Evolutionary conservation across 345 rosid genomes (phyloP).

Genomic region (Salix dunnii): DNA sequence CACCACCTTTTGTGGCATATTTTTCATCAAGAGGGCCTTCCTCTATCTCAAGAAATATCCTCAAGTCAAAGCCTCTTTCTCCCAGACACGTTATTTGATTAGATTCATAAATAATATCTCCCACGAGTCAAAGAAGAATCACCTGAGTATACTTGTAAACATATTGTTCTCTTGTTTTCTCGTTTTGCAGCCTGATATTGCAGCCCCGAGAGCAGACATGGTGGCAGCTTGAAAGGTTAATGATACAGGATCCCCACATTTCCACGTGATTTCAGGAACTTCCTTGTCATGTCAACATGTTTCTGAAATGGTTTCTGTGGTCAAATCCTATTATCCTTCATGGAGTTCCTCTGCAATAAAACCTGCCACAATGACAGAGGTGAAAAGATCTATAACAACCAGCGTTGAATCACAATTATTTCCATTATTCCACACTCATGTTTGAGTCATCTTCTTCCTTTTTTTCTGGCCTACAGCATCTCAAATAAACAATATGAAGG

Average conservation of each 20-base stretch:
- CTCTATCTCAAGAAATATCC: constrained; percentile 48
- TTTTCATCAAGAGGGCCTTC: constrained; percentile 88
- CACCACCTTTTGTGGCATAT: constrained; percentile 63
- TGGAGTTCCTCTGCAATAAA: constrained; percentile 64
- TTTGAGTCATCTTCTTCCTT: too few relatives aligned
- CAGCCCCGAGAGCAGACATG: constrained; percentile 67
- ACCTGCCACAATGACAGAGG: constrained; percentile 90
- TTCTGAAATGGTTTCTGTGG: constrained; percentile 54
- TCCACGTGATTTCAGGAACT: constrained; percentile 64
- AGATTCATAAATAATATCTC: background rate
- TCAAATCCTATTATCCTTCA: constrained; percentile 55
- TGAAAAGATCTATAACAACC: constrained; percentile 15
- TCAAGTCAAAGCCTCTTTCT: constrained; percentile 47
- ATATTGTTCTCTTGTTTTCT: background rate
- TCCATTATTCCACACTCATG: background rate
- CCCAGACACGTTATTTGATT: background rate
- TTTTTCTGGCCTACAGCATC: constrained; percentile 38
- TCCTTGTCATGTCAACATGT: constrained; percentile 88
- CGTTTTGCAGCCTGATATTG: constrained; percentile 62
- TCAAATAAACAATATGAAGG: constrained; percentile 52
- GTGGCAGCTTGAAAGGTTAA: constrained; percentile 74
- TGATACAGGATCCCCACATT: constrained; percentile 44
- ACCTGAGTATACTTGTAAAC: background rate
- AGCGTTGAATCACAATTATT: background rate
- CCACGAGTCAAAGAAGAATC: background rate